Evolutionary conservation across 148 eudicot genomes (phyloP).

Genomic region (Cornus suecica): DNA sequence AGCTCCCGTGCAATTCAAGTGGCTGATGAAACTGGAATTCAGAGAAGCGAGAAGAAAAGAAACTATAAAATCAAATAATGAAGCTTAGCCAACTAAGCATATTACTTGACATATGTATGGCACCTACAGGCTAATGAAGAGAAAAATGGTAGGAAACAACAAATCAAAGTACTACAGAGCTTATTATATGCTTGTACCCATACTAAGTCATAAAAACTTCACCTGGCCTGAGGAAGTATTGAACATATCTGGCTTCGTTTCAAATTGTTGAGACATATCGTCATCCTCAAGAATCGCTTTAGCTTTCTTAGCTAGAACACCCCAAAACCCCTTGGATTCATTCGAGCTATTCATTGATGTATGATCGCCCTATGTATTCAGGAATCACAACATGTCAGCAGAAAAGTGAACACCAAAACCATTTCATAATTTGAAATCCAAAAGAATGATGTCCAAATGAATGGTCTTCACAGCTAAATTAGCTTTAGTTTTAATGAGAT

Average conservation of each 20-base stretch:
- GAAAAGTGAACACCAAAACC: neutral
- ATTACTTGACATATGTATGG: neutral
- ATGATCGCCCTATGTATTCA: slow-evolving; percentile 42
- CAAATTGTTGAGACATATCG: slow-evolving; percentile 23
- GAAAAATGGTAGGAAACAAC: neutral
- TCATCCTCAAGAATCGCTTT: slow-evolving; percentile 84
- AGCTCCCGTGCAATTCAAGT: slow-evolving; percentile 36
- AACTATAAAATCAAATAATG: neutral
- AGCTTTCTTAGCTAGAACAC: slow-evolving; percentile 82
- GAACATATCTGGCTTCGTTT: slow-evolving; percentile 15
- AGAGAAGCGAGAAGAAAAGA: neutral
- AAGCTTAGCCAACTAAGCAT: neutral
- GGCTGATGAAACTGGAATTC: slow-evolving; percentile 36
- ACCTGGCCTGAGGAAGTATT: slow-evolving; percentile 46
- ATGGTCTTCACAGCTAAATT: too few relatives aligned
- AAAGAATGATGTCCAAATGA: too few relatives aligned
- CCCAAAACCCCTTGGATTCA: slow-evolving; percentile 78
- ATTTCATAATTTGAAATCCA: too few relatives aligned
- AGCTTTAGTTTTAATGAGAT: too few relatives aligned
- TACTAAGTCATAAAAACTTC: neutral
- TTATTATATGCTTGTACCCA: neutral
- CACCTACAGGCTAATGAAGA: neutral
- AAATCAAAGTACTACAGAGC: neutral
- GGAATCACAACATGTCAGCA: slow-evolving; percentile 10
- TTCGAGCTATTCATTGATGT: slow-evolving; percentile 38